Conservation (phyloP, 352 stramenopile genomes). For the Albugo candida region DNA sequence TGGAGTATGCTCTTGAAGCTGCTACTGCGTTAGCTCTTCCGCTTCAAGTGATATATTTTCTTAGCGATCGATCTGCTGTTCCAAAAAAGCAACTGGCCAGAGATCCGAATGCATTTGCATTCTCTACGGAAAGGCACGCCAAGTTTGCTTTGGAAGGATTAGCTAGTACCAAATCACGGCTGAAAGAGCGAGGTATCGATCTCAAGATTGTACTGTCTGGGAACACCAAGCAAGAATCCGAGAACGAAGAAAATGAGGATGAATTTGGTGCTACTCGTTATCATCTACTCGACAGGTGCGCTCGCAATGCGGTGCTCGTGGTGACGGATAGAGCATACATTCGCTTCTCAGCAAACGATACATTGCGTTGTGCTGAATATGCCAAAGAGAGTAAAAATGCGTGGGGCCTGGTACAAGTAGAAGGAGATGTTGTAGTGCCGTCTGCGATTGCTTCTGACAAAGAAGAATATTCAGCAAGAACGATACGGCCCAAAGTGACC, state of each 20-base stretch:
- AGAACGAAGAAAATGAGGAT: not conserved
- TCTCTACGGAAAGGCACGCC: slow-evolving; percentile 49
- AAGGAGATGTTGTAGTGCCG: slow-evolving; percentile 96
- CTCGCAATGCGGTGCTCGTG: slow-evolving; percentile 34
- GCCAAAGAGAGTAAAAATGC: slow-evolving; percentile 14
- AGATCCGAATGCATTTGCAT: slow-evolving; percentile 40
- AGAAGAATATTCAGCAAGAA: slow-evolving; percentile 94
- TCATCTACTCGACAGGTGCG: slow-evolving; percentile 25
- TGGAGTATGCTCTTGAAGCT: slow-evolving; percentile 52
- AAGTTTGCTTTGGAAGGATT: slow-evolving; percentile 63
- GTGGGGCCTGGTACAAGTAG: slow-evolving; percentile 83
- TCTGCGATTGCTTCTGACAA: slow-evolving; percentile 83
- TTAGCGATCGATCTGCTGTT: slow-evolving; percentile 35
- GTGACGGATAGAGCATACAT: slow-evolving; percentile 65
- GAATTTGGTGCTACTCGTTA: slow-evolving; percentile 9
- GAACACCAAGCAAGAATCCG: not conserved
- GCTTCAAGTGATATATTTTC: slow-evolving; percentile 54
- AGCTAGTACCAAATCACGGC: slow-evolving; percentile 17
- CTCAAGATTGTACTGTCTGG: slow-evolving; percentile 33
- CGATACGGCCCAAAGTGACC: slow-evolving; percentile 92
- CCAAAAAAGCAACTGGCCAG: slow-evolving; percentile 1
- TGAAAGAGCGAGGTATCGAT: slow-evolving; percentile 25
- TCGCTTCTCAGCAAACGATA: slow-evolving; percentile 21
- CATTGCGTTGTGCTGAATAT: slow-evolving; percentile 19
- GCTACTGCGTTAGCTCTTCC: slow-evolving; percentile 42